phyloP scores from a whole-genome alignment of 139 green algal genomes.

The Volvox africanus region DNA sequence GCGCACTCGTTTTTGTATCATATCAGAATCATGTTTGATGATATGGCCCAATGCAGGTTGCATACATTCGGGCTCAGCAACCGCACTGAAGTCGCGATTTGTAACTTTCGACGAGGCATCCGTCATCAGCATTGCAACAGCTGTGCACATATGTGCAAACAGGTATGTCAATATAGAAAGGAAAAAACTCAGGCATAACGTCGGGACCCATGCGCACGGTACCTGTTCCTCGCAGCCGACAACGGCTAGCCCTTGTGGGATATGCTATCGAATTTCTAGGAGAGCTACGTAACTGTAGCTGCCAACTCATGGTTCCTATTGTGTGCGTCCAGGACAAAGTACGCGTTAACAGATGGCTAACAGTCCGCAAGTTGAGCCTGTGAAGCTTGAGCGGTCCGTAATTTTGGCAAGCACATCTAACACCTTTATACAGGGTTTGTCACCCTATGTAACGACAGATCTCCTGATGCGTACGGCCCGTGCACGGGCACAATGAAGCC shows the following conservation, averaged over 20 bases:
- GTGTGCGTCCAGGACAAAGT: neutral
- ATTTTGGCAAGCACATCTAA: no score
- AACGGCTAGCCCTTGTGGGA: neutral
- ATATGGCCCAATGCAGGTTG: no score
- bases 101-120: neutral
- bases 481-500: no score
- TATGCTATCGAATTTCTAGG: neutral
- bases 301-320: neutral
- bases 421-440: no score
- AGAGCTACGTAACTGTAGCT: neutral
- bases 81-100: no score
- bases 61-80: no score
- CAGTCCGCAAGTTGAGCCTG: no score
- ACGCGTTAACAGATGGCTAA: no score
- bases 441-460: no score
- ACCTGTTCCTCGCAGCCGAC: neutral
- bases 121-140: neutral
- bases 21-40: no score
- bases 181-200: neutral
- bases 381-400: no score
- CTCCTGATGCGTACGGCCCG: no score
- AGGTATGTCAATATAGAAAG: neutral
- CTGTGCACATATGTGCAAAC: neutral
- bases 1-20: neutral
- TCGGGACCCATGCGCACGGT: neutral